A percentile compares a stretch with the other conserved stretches of the same genome.
These are phyloP conservation scores for Tetrahymena borealis DNA, from an alignment of 73 alveolate genomes.

Conservation along the genomic window DNA sequence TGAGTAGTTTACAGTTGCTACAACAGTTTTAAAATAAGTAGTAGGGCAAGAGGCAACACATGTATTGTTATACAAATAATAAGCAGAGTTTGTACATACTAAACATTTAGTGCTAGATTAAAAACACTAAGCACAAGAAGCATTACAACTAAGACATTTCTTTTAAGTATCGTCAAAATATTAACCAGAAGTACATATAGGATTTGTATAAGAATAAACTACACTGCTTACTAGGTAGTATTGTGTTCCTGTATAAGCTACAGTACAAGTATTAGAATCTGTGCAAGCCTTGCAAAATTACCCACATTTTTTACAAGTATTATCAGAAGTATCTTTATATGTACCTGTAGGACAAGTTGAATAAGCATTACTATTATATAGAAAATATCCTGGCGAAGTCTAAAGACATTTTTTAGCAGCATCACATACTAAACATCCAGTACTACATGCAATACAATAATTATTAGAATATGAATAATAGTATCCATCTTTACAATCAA, in stretches of 20 bases:
- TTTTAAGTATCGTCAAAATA: neutral
- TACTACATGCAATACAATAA: neutral
- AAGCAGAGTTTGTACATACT: neutral
- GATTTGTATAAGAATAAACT: neutral
- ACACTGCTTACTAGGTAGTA: neutral
- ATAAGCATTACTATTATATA: neutral
- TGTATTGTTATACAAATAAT: neutral
- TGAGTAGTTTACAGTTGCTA: neutral
- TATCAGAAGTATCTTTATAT: neutral
- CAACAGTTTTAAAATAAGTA: neutral
- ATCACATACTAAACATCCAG: neutral
- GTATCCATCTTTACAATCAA: neutral
- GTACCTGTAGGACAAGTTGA: neutral
- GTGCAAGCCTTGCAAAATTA: neutral
- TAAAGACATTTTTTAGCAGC: neutral
- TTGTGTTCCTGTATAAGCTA: neutral
- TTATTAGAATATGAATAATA: neutral
- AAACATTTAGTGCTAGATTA: neutral
- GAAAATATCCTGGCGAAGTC: neutral
- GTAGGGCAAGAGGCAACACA: neutral
- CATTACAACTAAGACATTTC: neutral
- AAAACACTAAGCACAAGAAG: neutral
- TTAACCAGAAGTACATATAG: neutral
- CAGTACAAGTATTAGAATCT: neutral
- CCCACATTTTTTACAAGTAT: neutral